Base-by-base conservation (phyloP, 495 filamentous ascomycete species). In the Cryomyces minteri region DNA sequence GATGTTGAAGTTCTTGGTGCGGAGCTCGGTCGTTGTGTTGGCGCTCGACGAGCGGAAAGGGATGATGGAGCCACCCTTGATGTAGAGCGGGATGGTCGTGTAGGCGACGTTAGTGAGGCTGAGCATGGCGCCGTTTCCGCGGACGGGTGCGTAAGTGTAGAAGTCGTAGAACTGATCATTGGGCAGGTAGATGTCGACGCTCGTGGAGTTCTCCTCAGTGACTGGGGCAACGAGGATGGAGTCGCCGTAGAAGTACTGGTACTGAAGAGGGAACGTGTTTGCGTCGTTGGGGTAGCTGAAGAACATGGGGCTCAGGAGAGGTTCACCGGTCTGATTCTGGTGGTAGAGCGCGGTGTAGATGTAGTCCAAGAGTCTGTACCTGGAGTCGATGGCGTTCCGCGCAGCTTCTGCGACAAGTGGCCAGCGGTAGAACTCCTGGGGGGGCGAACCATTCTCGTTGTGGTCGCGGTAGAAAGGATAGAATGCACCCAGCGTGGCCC, bases 401-500 rank as follows among this genome's bases (percentile, higher is more conserved):
- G 81, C 84, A 0, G 80, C 77, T 8, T 69, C 64, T 5, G 79
- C 65, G 2, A 86, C 83, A 3, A 56, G 59, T 1, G 67, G 55
- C 76, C 79, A 90, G 40, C 67, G 72, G 63, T 92, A 94, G 55
- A 84, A 82, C 53, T 94, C 86, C 60, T 92, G 86, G 25, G 56
- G 55, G 11, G 52, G 47, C 43, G 63, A 58, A 42, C 56, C 62
- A 31, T 63, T 46, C 10, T 62, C 62, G 48, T 80, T 77, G 63
- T 93, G 86, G 59, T 88, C 80, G 31, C 86, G 78, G 67, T 77
- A 92, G 68, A 94, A 94, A 1, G 84, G 77, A 32, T 68, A 68
- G 67, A 88, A 88, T 6, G 81, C 84, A 8, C 82, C 82, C 0
- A 88, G 70, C n/a, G 68, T 76, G 1, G 82, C 75, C 86, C 86